Conservation (phyloP, 257 asterid genomes). For the Penstemon eatonii region DNA sequence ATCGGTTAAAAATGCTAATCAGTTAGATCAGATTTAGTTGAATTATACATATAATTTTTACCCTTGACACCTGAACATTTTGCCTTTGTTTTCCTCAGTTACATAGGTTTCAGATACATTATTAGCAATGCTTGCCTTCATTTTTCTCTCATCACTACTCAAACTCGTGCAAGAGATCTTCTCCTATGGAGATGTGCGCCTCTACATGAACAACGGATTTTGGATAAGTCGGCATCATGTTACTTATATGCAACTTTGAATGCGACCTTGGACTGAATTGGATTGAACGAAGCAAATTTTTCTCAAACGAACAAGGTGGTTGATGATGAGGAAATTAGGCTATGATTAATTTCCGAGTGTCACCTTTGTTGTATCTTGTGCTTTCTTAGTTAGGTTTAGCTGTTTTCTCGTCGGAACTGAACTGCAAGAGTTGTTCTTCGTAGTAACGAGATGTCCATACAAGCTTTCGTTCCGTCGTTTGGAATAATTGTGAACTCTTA, state of each 20-base stretch:
- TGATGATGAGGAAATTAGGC: conserved; percentile 44
- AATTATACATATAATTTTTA: background rate
- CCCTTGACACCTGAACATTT: conserved; percentile 15
- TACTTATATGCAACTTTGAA: conserved; percentile 47
- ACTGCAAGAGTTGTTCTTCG: conserved; percentile 15
- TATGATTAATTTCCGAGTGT: conserved; percentile 42
- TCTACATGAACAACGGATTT: conserved; percentile 52
- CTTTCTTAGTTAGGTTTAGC: conserved; percentile 33
- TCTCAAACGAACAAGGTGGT: conserved; percentile 51
- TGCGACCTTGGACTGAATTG: conserved; percentile 39
- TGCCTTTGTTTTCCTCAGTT: background rate
- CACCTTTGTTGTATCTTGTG: conserved; percentile 37
- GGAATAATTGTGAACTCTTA: conserved; percentile 40
- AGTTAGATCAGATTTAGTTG: background rate
- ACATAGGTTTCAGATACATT: conserved; percentile 49
- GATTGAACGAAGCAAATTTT: conserved; percentile 48
- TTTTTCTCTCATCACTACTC: conserved; percentile 45
- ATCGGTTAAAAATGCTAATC: too few relatives aligned
- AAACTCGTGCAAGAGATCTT: conserved; percentile 52
- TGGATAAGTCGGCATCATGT: conserved; percentile 46
- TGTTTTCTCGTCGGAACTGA: conserved; percentile 34
- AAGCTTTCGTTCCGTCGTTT: conserved; percentile 36
- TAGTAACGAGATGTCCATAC: conserved; percentile 34
- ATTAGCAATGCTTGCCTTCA: conserved; percentile 38
- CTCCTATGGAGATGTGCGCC: conserved; percentile 38